Evolutionary conservation across 345 rosid genomes (phyloP).

Genomic region (Citrus trifoliata): DNA sequence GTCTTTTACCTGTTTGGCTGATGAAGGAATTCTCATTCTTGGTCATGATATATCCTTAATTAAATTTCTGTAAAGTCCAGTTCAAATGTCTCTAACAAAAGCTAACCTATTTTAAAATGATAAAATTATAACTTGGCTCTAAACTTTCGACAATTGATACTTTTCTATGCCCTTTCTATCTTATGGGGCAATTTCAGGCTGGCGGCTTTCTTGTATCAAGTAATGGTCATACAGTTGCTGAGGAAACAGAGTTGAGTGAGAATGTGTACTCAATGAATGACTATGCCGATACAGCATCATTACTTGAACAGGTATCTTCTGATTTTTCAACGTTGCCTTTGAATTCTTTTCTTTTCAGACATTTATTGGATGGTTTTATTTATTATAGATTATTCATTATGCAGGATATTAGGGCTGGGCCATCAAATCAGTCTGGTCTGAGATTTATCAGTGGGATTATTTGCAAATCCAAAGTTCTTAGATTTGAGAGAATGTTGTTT

Average conservation of each 20-base stretch:
- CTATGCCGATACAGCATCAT: slow-evolving; percentile 53
- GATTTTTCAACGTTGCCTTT: slow-evolving; percentile 9
- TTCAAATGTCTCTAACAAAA: neutral
- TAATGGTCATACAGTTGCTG: slow-evolving; percentile 56
- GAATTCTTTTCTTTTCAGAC: slow-evolving; percentile 17
- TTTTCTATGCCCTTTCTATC: neutral
- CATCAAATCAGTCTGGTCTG: slow-evolving; percentile 73
- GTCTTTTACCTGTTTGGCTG: neutral
- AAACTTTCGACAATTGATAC: neutral
- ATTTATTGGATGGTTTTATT: slow-evolving; percentile 18
- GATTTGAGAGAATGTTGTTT: slow-evolving; percentile 93
- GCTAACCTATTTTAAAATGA: neutral
- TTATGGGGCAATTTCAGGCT: slow-evolving; percentile 50
- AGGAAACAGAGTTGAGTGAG: slow-evolving; percentile 81
- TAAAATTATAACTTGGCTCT: neutral
- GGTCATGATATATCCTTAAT: neutral
- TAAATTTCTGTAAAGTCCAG: neutral
- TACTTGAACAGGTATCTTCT: slow-evolving; percentile 75
- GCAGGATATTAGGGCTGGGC: slow-evolving; percentile 65
- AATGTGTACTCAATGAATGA: slow-evolving; percentile 45
- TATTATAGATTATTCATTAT: slow-evolving; percentile 21
- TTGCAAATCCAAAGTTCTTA: slow-evolving; percentile 62
- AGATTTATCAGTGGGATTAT: slow-evolving; percentile 88
- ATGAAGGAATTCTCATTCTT: neutral
- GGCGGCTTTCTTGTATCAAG: slow-evolving; percentile 77